Percentiles rank a stretch among this genome's conserved stretches.
Evolutionary conservation across 768 basidiomycete genomes (phyloP).

Genomic region (Xerocomellus amylosporus): DNA sequence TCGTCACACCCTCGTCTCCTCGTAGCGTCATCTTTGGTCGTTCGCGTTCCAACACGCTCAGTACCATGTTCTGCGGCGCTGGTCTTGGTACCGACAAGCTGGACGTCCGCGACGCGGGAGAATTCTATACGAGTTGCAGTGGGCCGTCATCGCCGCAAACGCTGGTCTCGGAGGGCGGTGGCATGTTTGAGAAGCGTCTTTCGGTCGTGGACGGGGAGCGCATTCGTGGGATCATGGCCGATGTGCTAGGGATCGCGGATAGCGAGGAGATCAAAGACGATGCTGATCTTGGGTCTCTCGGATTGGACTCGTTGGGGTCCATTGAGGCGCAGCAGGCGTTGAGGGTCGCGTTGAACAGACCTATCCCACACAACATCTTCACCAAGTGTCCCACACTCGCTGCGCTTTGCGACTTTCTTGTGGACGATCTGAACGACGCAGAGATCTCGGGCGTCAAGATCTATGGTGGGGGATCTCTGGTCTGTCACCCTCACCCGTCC

Average conservation of each 20-base stretch:
- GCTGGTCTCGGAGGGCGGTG: constrained; percentile 34
- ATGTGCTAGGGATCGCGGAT: constrained; percentile 39
- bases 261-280: constrained; percentile 42
- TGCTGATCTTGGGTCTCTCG: constrained; percentile 46
- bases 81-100: constrained; percentile 5
- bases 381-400: constrained; percentile 37
- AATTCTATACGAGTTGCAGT: constrained; percentile 12
- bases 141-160: constrained; percentile 38
- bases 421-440: not conserved
- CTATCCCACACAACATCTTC: constrained; percentile 47
- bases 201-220: constrained; percentile 6
- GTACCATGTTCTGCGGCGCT: constrained; percentile 5
- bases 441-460: not conserved
- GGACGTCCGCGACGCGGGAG: constrained; percentile 6
- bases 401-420: constrained; percentile 17
- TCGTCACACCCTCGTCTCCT: constrained; percentile 24
- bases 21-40: constrained; percentile 29
- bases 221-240: constrained; percentile 41
- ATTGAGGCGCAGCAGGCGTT: constrained; percentile 58
- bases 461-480: not conserved
- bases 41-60: constrained; percentile 28
- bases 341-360: constrained; percentile 38
- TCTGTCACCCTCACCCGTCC: constrained; percentile 11
- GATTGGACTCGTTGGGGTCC: constrained; percentile 62
- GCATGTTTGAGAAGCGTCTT: not conserved